phyloP scores from a whole-genome alignment of 2,329 filamentous ascomycete species.

The Ceratocystis huliohia region DNA sequence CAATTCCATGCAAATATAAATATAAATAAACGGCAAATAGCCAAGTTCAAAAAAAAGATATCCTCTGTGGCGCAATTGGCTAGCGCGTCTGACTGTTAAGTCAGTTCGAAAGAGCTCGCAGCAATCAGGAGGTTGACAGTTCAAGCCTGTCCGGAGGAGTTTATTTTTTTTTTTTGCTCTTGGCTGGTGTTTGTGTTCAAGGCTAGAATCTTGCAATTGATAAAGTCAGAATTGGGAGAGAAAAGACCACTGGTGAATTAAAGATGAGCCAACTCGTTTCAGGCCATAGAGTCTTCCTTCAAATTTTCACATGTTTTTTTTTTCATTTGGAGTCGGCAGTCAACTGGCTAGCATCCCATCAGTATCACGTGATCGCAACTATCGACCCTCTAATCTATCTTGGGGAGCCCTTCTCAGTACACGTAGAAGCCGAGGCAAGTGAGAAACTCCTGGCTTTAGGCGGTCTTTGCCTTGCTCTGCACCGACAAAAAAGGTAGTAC shows the following conservation, averaged over 20 bases:
- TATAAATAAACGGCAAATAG: too few species aligned
- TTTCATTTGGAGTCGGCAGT: background rate
- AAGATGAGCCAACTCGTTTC: too few species aligned
- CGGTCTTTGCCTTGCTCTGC: background rate
- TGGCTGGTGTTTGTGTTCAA: too few species aligned
- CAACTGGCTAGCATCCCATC: background rate
- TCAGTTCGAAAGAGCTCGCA: background rate
- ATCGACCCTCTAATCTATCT: background rate
- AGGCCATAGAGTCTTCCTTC: background rate
- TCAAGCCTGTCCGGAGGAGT: slow-evolving; percentile 17
- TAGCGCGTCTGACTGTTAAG: slow-evolving; percentile 47
- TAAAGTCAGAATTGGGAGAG: too few species aligned
- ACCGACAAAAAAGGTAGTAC: background rate
- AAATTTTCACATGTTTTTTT: slow-evolving; percentile 6
- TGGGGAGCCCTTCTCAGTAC: background rate
- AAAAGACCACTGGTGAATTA: background rate
- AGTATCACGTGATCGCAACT: background rate
- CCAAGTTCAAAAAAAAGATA: background rate
- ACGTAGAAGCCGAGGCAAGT: background rate
- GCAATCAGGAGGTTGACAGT: slow-evolving; percentile 19
- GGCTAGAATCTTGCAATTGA: too few species aligned
- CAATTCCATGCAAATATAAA: too few species aligned
- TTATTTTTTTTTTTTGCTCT: background rate
- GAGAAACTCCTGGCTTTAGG: background rate
- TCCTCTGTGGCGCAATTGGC: slow-evolving; percentile 37